Evolutionary conservation across 768 basidiomycete species (phyloP).

Genomic region (Lentinus brumalis): DNA sequence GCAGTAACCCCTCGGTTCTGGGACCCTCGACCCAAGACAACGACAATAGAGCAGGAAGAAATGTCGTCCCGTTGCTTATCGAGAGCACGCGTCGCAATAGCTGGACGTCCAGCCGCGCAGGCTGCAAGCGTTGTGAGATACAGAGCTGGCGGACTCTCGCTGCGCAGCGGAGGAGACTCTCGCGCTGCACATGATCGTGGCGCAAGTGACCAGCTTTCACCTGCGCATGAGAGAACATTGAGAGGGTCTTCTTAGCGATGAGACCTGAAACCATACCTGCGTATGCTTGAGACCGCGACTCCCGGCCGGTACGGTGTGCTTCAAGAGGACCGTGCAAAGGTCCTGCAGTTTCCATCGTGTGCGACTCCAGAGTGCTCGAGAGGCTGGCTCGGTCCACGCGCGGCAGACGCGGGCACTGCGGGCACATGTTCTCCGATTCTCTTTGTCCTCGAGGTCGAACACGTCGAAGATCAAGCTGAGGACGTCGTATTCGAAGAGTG

Average conservation of each 20-base stretch:
- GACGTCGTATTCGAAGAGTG: background rate
- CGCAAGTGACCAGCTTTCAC: background rate
- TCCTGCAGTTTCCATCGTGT: background rate
- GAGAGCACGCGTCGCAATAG: background rate
- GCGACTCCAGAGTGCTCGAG: background rate
- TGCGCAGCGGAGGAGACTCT: background rate
- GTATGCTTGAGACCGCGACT: too few relatives aligned
- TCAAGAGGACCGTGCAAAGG: background rate
- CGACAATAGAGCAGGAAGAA: background rate
- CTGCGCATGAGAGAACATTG: too few relatives aligned
- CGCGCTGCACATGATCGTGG: background rate
- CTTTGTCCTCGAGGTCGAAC: background rate
- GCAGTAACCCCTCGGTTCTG: background rate
- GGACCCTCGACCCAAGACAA: background rate
- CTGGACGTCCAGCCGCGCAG: background rate
- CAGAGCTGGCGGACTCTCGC: background rate
- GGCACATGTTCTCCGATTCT: background rate
- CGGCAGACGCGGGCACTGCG: background rate
- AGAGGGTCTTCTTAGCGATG: too few relatives aligned
- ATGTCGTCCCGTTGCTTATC: background rate
- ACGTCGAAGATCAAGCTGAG: background rate
- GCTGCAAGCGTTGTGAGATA: background rate
- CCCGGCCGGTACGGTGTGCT: background rate
- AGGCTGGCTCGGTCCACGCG: background rate
- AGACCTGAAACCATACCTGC: too few relatives aligned